Percentiles rank a stretch among this genome's conserved stretches.
These are phyloP conservation scores for Hypoxylon sp. DNA, from an alignment of 2,329 filamentous ascomycete species.

Conservation along the genomic window DNA sequence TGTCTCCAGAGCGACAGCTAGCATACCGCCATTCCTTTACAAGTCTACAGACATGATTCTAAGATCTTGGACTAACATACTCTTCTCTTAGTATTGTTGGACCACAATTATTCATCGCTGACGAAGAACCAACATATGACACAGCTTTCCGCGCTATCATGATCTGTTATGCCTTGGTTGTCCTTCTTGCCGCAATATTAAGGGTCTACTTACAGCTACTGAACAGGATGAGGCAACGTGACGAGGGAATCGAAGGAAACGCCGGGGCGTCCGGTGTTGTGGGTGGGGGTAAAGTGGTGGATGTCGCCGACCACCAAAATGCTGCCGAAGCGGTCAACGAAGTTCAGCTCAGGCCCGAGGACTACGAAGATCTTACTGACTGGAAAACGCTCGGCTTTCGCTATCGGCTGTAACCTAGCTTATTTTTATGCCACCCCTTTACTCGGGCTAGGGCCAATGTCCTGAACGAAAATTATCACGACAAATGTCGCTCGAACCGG, in stretches of 20 bases:
- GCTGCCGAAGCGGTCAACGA: conserved; percentile 46
- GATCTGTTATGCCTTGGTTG: conserved; percentile 62
- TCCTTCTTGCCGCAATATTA: conserved; percentile 53
- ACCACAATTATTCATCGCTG: conserved; percentile 61
- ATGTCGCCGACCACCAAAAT: conserved; percentile 35
- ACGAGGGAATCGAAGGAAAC: conserved; percentile 56
- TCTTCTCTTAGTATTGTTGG: conserved; percentile 54
- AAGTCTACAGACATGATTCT: background rate
- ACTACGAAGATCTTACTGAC: conserved; percentile 67
- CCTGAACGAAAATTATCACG: background rate
- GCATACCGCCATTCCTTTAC: background rate
- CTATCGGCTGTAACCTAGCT: conserved; percentile 54
- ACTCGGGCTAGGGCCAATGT: background rate
- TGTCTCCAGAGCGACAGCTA: background rate
- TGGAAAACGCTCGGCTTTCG: conserved; percentile 66
- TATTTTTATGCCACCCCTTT: background rate
- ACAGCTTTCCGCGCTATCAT: conserved; percentile 64
- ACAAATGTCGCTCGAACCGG: no score
- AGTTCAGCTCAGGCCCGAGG: conserved; percentile 52
- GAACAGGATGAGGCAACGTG: conserved; percentile 53
- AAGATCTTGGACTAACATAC: conserved; percentile 2
- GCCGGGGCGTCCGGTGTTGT: conserved; percentile 53
- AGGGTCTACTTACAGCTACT: conserved; percentile 57
- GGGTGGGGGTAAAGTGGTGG: conserved; percentile 48
- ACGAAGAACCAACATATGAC: conserved; percentile 59